Base-by-base conservation (phyloP, 176 grass and related monocot genomes). In the Ananas comosus region DNA sequence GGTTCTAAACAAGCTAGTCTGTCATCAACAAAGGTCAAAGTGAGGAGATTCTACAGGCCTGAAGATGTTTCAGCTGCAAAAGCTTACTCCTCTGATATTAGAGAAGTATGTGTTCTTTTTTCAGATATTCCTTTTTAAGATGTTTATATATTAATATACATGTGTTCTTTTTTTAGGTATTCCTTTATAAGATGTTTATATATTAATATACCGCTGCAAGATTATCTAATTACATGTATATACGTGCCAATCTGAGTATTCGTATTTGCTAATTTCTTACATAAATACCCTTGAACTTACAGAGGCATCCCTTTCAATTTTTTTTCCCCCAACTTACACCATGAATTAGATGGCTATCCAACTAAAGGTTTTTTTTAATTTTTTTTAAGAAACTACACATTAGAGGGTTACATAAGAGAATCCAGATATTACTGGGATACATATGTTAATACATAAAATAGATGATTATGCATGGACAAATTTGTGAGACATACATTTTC, bases 11-110 rank as follows among this genome's bases (percentile, higher is more conserved):
- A 77, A 64, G 50, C 69, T 78, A 83, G 80, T 58, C 66, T 82
- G 23, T 72, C 56, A 80, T 88, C 82, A 80, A 70, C 87, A 67
- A 70, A 86, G 83, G 67, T 99, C 53, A 88, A 88, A 75, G 87
- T 86, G 22, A 83, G 94, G 81, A 89, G 87, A 75, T 93, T 93
- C 82, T 99, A 99, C 80, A 88, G 94, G 68, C 90, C 94, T 80
- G 90, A 99, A 74, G 87, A 99, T 73, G 74, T 99, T 71, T 99
- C 87, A 10, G 53, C 90, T 65, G 64, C 70, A 33, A 99, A 99
- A 93, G 87, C 89, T 73, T 94, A 99, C 73, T 51, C 63, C 70
- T 99, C 94, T 6, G 94, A 99, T 78, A 90, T 99, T 61, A 88
- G 94, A 93, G 94, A 99, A 81, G 94, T 99, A 77, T 52, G 57